These are phyloP conservation scores for Porogramme epimiltina DNA, from an alignment of 1,284 basidiomycete genomes.

Conservation along the genomic window DNA sequence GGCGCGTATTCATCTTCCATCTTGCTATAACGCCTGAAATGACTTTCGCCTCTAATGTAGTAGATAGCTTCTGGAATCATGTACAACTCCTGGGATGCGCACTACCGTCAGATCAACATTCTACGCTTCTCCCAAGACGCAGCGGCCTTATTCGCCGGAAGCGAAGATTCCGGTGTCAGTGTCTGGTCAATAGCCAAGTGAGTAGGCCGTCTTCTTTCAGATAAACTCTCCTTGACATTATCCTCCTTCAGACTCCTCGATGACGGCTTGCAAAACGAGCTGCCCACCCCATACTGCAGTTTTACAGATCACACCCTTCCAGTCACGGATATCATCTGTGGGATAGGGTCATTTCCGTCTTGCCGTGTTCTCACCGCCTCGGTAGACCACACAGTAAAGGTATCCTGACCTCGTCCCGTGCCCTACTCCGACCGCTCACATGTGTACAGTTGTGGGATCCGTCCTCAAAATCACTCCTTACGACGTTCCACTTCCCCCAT, in stretches of 20 bases:
- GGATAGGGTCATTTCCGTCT: conserved; percentile 77
- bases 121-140: conserved; percentile 85
- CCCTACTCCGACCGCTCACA: conserved; percentile 13
- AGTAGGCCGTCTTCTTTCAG: conserved; percentile 28
- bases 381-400: conserved; percentile 92
- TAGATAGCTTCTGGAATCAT: conserved; percentile 90
- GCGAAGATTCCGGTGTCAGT: conserved; percentile 86
- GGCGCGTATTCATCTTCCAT: conserved; percentile 47
- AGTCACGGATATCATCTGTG: conserved; percentile 81
- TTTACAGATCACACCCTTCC: conserved; percentile 92
- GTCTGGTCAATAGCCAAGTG: conserved; percentile 90
- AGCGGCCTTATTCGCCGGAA: conserved; percentile 79
- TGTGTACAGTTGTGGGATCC: conserved; percentile 77
- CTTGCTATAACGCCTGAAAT: background rate
- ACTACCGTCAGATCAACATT: conserved; percentile 87
- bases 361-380: conserved; percentile 83
- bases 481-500: conserved; percentile 83
- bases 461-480: conserved; percentile 73
- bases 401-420: conserved; percentile 31
- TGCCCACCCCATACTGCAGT: conserved; percentile 77
- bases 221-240: background rate
- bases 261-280: conserved; percentile 67
- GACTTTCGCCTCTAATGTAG: conserved; percentile 27
- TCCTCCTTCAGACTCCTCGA: conserved; percentile 59
- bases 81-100: conserved; percentile 90